These are phyloP conservation scores for Sabuloglossum arenarium DNA, from an alignment of 495 filamentous ascomycete species.

Conservation along the genomic window DNA sequence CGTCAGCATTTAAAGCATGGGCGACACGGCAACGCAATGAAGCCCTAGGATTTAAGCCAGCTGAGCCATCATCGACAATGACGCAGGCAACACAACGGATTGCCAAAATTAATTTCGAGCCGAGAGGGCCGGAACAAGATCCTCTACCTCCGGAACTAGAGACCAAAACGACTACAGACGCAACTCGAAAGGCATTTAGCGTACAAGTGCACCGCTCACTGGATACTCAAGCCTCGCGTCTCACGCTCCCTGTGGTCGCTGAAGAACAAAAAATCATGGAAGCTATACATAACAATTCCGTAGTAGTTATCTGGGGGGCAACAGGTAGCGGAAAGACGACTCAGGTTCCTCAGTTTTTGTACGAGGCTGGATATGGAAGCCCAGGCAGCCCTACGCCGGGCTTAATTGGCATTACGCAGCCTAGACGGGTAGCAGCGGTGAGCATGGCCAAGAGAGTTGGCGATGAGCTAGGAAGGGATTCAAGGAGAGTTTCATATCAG, in stretches of 20 bases:
- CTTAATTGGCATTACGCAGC: slow-evolving; percentile 89
- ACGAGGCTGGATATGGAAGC: slow-evolving; percentile 81
- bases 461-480: slow-evolving; percentile 53
- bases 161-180: slow-evolving; percentile 30
- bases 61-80: slow-evolving; percentile 10
- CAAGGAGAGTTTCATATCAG: slow-evolving; percentile 59
- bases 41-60: slow-evolving; percentile 38
- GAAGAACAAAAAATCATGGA: slow-evolving; percentile 99
- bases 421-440: slow-evolving; percentile 76
- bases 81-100: slow-evolving; percentile 10
- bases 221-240: slow-evolving; percentile 55
- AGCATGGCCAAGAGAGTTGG: slow-evolving; percentile 88
- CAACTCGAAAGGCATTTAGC: slow-evolving; percentile 50
- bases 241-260: slow-evolving; percentile 73
- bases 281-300: slow-evolving; percentile 71
- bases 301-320: slow-evolving; percentile 82
- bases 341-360: slow-evolving; percentile 88
- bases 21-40: slow-evolving; percentile 70
- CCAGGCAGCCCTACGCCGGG: slow-evolving; percentile 58
- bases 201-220: slow-evolving; percentile 47
- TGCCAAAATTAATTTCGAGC: slow-evolving; percentile 25
- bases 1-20: slow-evolving; percentile 85
- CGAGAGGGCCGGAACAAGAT: slow-evolving; percentile 44
- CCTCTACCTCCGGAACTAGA: slow-evolving; percentile 56
- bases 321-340: slow-evolving; percentile 97